These are phyloP conservation scores for Oryza longistaminata DNA, from an alignment of 176 grass and related monocot genomes.

Conservation along the genomic window DNA sequence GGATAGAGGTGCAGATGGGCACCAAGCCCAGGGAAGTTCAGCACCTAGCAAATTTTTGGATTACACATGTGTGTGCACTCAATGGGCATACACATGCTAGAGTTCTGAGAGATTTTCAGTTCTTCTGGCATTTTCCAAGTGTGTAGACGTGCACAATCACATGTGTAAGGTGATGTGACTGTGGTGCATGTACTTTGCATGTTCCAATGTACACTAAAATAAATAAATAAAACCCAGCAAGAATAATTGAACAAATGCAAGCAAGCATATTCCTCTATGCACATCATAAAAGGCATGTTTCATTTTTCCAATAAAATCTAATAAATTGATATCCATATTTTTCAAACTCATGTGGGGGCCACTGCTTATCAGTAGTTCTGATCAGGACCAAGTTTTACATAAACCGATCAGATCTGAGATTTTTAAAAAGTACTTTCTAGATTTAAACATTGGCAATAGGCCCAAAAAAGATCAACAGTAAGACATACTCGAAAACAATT, in stretches of 20 bases:
- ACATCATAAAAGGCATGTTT: conserved; percentile 4
- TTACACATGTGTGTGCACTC: not conserved
- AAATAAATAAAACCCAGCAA: not conserved
- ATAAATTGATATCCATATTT: not conserved
- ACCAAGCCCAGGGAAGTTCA: not conserved
- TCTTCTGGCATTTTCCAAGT: not conserved
- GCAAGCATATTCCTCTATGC: not conserved
- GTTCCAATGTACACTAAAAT: not conserved
- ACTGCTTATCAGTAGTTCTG: too few species aligned
- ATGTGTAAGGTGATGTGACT: not conserved
- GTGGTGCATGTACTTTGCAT: not conserved
- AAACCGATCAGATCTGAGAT: too few species aligned
- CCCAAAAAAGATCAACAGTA: not conserved
- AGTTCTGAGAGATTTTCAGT: not conserved
- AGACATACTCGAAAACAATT: not conserved
- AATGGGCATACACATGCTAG: not conserved
- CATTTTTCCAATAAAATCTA: conserved; percentile 9
- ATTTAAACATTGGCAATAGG: not conserved
- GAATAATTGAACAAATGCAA: conserved; percentile 3
- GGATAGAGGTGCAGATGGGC: not conserved
- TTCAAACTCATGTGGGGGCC: too few species aligned
- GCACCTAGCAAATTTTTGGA: not conserved
- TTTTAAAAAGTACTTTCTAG: not conserved
- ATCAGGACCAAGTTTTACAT: too few species aligned
- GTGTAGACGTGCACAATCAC: not conserved